Conservation (phyloP, 495 filamentous ascomycete species). For the Mycothermus thermophilus region DNA sequence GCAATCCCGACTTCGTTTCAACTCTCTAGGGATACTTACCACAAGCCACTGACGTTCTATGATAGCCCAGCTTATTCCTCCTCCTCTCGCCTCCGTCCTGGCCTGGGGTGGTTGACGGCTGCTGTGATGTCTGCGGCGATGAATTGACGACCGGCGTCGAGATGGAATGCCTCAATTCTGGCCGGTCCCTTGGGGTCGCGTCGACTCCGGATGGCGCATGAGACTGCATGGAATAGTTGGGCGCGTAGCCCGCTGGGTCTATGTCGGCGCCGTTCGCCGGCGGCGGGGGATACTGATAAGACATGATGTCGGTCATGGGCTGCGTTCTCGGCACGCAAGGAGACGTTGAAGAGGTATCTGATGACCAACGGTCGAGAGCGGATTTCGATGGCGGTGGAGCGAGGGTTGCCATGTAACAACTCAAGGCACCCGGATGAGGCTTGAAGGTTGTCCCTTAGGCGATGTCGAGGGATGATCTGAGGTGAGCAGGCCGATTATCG, state of each 20-base stretch:
- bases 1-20: too few species aligned
- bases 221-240: constrained; percentile 24
- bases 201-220: constrained; percentile 27
- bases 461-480: too few species aligned
- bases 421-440: constrained; percentile 6
- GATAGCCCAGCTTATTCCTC: constrained; percentile 93
- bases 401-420: constrained; percentile 23
- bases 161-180: constrained; percentile 23
- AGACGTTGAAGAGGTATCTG: constrained; percentile 20
- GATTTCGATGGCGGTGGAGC: constrained; percentile 19
- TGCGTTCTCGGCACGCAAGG: constrained; percentile 20
- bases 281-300: constrained; percentile 38
- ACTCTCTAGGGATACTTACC: constrained; percentile 47
- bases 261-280: constrained; percentile 31
- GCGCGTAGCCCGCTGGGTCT: constrained; percentile 29
- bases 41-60: constrained; percentile 93
- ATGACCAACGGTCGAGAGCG: constrained; percentile 19
- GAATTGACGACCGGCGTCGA: constrained; percentile 50
- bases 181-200: constrained; percentile 19
- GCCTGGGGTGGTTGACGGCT: constrained; percentile 8
- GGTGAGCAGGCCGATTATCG: background rate
- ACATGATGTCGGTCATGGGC: constrained; percentile 36
- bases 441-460: too few species aligned
- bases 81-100: constrained; percentile 56
- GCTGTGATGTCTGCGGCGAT: constrained; percentile 23